Percentiles rank a stretch among this genome's conserved stretches.
These are phyloP conservation scores for Pachyrhizus erosus DNA, from an alignment of 306 rosid species.

Conservation along the genomic window DNA sequence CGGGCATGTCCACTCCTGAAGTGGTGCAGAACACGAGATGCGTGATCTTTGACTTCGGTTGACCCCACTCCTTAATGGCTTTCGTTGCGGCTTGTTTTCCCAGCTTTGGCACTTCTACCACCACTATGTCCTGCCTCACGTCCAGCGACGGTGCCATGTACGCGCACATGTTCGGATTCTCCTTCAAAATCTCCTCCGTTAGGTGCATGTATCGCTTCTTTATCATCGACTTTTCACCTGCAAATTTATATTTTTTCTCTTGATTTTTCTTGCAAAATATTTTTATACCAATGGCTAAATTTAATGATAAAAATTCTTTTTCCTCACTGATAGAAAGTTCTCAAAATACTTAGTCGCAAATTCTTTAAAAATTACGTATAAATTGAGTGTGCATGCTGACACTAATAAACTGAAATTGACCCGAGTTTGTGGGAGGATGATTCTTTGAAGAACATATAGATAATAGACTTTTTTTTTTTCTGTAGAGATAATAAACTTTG, in stretches of 20 bases:
- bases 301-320: too few species aligned
- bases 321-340: too few species aligned
- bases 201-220: conserved; percentile 64
- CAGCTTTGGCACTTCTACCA: conserved; percentile 64
- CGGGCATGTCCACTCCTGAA: conserved; percentile 74
- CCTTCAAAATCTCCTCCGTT: conserved; percentile 55
- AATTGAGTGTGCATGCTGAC: too few species aligned
- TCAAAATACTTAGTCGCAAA: too few species aligned
- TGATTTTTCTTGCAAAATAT: too few species aligned
- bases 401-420: too few species aligned
- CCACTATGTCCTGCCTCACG: conserved; percentile 63
- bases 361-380: too few species aligned
- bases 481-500: too few species aligned
- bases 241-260: not conserved
- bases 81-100: conserved; percentile 63
- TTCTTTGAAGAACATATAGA: too few species aligned
- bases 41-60: conserved; percentile 69
- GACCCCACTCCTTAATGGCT: conserved; percentile 75
- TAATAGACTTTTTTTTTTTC: too few species aligned
- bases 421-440: too few species aligned
- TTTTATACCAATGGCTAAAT: too few species aligned
- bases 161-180: conserved; percentile 56
- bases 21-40: conserved; percentile 72
- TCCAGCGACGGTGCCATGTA: conserved; percentile 74
- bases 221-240: conserved; percentile 75